These are phyloP conservation scores for Amanita muscaria DNA, from an alignment of 768 basidiomycete genomes.

Conservation along the genomic window DNA sequence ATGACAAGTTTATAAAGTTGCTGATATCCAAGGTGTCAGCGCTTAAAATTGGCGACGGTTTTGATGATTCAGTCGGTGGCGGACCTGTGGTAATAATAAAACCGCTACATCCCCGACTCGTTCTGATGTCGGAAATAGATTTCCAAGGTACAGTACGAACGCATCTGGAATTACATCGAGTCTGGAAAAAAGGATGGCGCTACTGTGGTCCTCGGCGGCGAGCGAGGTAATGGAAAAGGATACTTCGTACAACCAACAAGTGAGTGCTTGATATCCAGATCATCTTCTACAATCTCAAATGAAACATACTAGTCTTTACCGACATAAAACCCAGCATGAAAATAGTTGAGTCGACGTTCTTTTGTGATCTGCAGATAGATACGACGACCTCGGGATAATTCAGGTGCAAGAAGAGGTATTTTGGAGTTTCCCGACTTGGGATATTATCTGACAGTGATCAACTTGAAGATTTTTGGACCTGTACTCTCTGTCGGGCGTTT, in stretches of 20 bases:
- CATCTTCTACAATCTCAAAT: neutral
- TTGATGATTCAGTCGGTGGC: conserved; percentile 63
- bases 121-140: conserved; percentile 36
- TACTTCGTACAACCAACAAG: conserved; percentile 88
- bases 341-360: conserved; percentile 46
- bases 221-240: conserved; percentile 66
- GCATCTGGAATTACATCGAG: conserved; percentile 83
- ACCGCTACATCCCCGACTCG: neutral
- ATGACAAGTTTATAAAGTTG: conserved; percentile 72
- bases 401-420: conserved; percentile 66
- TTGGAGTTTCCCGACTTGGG: conserved; percentile 4
- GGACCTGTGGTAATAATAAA: conserved; percentile 66
- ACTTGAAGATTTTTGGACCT: conserved; percentile 87
- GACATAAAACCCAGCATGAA: conserved; percentile 77
- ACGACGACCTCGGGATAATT: neutral
- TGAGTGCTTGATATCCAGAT: conserved; percentile 25
- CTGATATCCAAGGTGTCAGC: conserved; percentile 60
- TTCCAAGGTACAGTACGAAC: conserved; percentile 78
- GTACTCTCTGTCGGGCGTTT: conserved; percentile 81
- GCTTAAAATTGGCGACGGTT: conserved; percentile 71
- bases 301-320: conserved; percentile 58
- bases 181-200: conserved; percentile 81
- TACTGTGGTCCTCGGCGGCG: conserved; percentile 68
- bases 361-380: neutral
- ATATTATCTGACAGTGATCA: neutral